Evolutionary conservation across 2,329 filamentous ascomycete genomes (phyloP).

Genomic region (Lasiodiplodia sp.): DNA sequence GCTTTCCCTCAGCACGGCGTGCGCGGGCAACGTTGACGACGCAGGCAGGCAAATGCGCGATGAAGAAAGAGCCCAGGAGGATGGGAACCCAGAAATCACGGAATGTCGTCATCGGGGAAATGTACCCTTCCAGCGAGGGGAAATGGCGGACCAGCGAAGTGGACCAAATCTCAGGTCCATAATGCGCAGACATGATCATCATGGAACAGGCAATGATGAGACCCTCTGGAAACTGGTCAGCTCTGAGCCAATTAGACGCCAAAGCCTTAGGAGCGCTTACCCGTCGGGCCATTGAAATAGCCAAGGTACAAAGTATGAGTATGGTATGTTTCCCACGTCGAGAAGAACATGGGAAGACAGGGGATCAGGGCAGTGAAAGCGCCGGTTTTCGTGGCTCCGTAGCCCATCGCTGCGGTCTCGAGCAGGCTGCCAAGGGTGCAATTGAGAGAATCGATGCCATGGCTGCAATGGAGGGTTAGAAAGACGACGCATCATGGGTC

Average conservation of each 20-base stretch:
- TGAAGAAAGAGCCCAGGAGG: slow-evolving; percentile 54
- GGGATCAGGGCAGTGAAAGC: slow-evolving; percentile 92
- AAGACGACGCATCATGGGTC: neutral
- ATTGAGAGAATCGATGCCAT: slow-evolving; percentile 97
- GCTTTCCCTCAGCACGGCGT: slow-evolving; percentile 73
- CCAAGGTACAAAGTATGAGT: slow-evolving; percentile 96
- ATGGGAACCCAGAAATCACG: slow-evolving; percentile 85
- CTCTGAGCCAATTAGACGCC: neutral
- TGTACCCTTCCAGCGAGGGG: slow-evolving; percentile 52
- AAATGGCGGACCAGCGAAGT: slow-evolving; percentile 69
- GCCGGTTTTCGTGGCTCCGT: slow-evolving; percentile 83
- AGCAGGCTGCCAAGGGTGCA: slow-evolving; percentile 92
- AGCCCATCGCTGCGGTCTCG: slow-evolving; percentile 90
- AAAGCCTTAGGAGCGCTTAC: slow-evolving; percentile 37
- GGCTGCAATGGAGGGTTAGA: slow-evolving; percentile 53
- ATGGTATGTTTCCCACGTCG: slow-evolving; percentile 99
- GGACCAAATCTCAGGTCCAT: slow-evolving; percentile 87
- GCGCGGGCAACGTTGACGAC: slow-evolving; percentile 84
- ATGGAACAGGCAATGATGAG: slow-evolving; percentile 85
- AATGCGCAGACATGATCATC: slow-evolving; percentile 87
- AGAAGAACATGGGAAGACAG: slow-evolving; percentile 98
- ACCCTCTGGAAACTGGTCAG: slow-evolving; percentile 65
- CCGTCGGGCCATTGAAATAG: slow-evolving; percentile 93
- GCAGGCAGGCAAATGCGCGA: slow-evolving; percentile 83
- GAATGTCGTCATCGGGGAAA: slow-evolving; percentile 78